Evolutionary conservation across 495 filamentous ascomycete genomes (phyloP).

Genomic region (Talaromyces wortmannii): DNA sequence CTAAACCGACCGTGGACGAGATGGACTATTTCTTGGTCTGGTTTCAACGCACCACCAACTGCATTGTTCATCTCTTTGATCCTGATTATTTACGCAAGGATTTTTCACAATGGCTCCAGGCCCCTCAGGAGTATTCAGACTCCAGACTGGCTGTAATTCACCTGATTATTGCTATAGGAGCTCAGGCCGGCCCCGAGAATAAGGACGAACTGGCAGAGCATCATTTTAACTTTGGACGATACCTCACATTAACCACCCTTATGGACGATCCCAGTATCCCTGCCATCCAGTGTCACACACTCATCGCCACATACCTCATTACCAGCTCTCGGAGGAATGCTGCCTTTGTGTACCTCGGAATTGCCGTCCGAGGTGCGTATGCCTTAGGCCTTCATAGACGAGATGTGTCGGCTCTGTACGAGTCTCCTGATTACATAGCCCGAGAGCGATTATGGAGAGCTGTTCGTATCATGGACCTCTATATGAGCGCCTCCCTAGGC

Average conservation of each 20-base stretch:
- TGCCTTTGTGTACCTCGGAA: slow-evolving; percentile 48
- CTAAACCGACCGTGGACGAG: no score
- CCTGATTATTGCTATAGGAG: slow-evolving; percentile 53
- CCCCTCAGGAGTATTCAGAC: not conserved
- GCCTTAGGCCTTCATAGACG: slow-evolving; percentile 56
- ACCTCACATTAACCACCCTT: slow-evolving; percentile 47
- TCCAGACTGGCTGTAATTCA: slow-evolving; percentile 22
- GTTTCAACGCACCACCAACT: slow-evolving; percentile 33
- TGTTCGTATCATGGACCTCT: slow-evolving; percentile 53
- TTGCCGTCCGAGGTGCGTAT: slow-evolving; percentile 51
- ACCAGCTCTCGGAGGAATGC: slow-evolving; percentile 54
- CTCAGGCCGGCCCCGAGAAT: slow-evolving; percentile 43
- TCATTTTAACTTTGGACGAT: slow-evolving; percentile 51
- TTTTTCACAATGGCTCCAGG: not conserved
- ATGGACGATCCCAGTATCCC: slow-evolving; percentile 48
- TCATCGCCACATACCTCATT: slow-evolving; percentile 56
- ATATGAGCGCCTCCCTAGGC: slow-evolving; percentile 52
- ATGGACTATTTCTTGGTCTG: slow-evolving; percentile 12
- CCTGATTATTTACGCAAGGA: not conserved
- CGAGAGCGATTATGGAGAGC: slow-evolving; percentile 57
- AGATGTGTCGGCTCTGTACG: slow-evolving; percentile 53
- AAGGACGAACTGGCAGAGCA: slow-evolving; percentile 31
- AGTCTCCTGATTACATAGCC: slow-evolving; percentile 34
- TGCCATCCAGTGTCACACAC: slow-evolving; percentile 51
- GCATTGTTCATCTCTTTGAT: slow-evolving; percentile 32